Evolutionary conservation across 2,329 filamentous ascomycete genomes (phyloP).

Genomic region (Ceratocystis harringtonii): DNA sequence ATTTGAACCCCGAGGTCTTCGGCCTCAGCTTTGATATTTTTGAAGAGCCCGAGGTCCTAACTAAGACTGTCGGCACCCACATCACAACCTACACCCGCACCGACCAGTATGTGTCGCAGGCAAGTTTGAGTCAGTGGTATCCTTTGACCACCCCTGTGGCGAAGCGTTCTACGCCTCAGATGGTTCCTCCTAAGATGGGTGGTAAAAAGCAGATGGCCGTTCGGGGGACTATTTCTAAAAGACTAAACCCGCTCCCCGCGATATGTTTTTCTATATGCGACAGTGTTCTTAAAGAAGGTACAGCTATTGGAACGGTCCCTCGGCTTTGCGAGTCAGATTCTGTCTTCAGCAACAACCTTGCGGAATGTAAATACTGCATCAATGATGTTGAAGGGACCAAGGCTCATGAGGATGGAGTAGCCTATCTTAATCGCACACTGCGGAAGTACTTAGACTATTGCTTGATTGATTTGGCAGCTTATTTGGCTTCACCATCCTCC

Average conservation of each 20-base stretch:
- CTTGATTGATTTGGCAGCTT: neutral
- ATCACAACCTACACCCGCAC: conserved; percentile 33
- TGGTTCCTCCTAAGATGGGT: neutral
- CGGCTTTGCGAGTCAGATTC: conserved; percentile 32
- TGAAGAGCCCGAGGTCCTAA: conserved; percentile 28
- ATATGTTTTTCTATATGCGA: no score
- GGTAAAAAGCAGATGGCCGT: neutral
- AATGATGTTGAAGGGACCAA: conserved; percentile 12
- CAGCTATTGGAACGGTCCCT: conserved; percentile 35
- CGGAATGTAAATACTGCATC: conserved; percentile 27
- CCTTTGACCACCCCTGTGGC: neutral
- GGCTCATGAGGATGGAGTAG: neutral
- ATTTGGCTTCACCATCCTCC: neutral
- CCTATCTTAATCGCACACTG: neutral
- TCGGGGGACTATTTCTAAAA: neutral
- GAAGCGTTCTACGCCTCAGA: conserved; percentile 19
- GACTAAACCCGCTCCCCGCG: conserved; percentile 26
- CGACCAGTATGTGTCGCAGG: conserved; percentile 40
- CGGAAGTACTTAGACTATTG: neutral
- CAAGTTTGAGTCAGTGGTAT: neutral
- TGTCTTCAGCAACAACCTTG: conserved; percentile 31
- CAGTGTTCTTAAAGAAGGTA: no score
- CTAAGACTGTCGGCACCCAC: conserved; percentile 25
- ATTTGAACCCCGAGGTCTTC: conserved; percentile 46
- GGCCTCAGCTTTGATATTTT: conserved; percentile 51